A percentile compares a stretch with the other conserved stretches of the same genome.
phyloP scores from a whole-genome alignment of 768 basidiomycete genomes.

The Lyophyllum shimeji region DNA sequence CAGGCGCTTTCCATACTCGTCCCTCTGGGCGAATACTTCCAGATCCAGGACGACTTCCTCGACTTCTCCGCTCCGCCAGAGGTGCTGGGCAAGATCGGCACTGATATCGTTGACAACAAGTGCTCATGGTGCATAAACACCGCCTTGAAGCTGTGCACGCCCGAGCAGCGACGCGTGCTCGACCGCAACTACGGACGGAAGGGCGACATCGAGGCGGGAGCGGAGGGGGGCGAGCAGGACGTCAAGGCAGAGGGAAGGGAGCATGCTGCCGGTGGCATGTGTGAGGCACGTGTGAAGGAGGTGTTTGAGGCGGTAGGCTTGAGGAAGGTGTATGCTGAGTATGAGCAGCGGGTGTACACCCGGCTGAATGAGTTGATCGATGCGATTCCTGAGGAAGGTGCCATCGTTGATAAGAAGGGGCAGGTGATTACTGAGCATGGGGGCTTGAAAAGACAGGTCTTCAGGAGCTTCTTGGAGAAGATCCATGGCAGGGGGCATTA shows the following conservation, averaged over 20 bases:
- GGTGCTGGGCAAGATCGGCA: constrained; percentile 93
- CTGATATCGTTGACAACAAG: constrained; percentile 98
- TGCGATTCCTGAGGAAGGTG: constrained; percentile 58
- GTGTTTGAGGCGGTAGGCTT: constrained; percentile 74
- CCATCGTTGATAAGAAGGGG: constrained; percentile 28
- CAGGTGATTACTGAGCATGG: constrained; percentile 2
- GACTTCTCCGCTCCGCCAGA: constrained; percentile 92
- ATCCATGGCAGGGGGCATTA: constrained; percentile 68
- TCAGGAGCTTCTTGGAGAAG: constrained; percentile 84
- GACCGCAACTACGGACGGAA: constrained; percentile 52
- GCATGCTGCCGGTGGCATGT: constrained; percentile 49
- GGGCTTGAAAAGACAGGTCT: constrained; percentile 63
- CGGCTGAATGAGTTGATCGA: constrained; percentile 69
- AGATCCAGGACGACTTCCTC: constrained; percentile 96
- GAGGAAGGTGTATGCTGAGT: constrained; percentile 61
- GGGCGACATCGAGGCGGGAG: constrained; percentile 22
- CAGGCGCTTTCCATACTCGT: constrained; percentile 78
- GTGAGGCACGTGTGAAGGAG: constrained; percentile 41
- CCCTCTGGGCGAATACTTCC: constrained; percentile 96
- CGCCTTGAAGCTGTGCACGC: constrained; percentile 59
- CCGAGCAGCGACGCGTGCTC: constrained; percentile 53
- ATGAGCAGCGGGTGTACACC: constrained; percentile 74
- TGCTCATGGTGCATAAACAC: constrained; percentile 95
- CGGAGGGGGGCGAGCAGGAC: constrained; percentile 10
- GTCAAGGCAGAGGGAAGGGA: constrained; percentile 15